phyloP scores from a whole-genome alignment of 1,284 basidiomycete genomes.

The Schizophyllum commune region DNA sequence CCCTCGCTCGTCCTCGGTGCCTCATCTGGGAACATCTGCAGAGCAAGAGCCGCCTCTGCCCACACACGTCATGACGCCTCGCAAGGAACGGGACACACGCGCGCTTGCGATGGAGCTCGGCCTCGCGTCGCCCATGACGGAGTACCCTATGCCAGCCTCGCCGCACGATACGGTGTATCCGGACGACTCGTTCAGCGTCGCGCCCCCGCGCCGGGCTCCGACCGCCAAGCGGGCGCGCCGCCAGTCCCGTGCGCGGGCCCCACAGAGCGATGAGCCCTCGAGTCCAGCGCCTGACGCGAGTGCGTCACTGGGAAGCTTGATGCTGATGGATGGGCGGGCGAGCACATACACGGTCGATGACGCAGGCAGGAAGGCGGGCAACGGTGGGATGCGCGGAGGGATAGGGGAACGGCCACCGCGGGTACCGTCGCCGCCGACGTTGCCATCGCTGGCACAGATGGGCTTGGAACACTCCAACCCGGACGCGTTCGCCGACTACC shows the following conservation, averaged over 20 bases:
- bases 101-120: slow-evolving; percentile 50
- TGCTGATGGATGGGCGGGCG: slow-evolving; percentile 40
- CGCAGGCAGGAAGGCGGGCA: slow-evolving; percentile 17
- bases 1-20: slow-evolving; percentile 40
- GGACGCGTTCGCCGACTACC: slow-evolving; percentile 55
- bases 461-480: slow-evolving; percentile 55
- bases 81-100: slow-evolving; percentile 38
- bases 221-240: slow-evolving; percentile 1
- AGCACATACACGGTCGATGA: slow-evolving; percentile 4
- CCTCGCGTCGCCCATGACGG: slow-evolving; percentile 32
- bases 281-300: slow-evolving; percentile 31
- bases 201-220: slow-evolving; percentile 22
- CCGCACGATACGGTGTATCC: slow-evolving; percentile 59
- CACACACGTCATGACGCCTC: slow-evolving; percentile 22
- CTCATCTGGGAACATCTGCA: slow-evolving; percentile 21
- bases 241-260: background rate
- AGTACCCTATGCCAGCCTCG: slow-evolving; percentile 27
- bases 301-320: slow-evolving; percentile 47
- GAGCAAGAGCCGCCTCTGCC: slow-evolving; percentile 22
- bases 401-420: slow-evolving; percentile 42
- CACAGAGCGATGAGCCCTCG: slow-evolving; percentile 6
- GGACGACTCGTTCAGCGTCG: slow-evolving; percentile 62
- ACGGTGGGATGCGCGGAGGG: slow-evolving; percentile 9
- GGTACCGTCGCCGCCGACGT: slow-evolving; percentile 66
- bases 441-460: slow-evolving; percentile 72